phyloP scores from a whole-genome alignment of 306 rosid species.

The Lablab purpureus region DNA sequence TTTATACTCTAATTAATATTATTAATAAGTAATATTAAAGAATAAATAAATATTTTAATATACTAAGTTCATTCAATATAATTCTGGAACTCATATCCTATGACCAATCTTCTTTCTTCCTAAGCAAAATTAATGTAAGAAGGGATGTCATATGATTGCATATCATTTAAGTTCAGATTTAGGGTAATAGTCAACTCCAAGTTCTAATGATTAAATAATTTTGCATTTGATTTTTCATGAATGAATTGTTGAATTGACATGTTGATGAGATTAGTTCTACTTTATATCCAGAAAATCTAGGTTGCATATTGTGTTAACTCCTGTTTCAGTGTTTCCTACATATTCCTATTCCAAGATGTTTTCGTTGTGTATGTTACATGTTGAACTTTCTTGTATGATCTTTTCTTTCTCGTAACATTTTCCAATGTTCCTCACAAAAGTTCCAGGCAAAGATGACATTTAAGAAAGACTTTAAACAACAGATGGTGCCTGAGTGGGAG shows the following conservation, averaged over 20 bases:
- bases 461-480: slow-evolving; percentile 62
- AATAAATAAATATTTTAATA: no score
- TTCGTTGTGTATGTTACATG: neutral
- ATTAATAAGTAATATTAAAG: no score
- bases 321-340: neutral
- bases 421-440: slow-evolving; percentile 27
- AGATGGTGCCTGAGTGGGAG: slow-evolving; percentile 78
- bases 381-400: neutral
- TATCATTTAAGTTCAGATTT: neutral
- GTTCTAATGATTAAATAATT: slow-evolving; percentile 1
- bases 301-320: slow-evolving; percentile 4
- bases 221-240: slow-evolving; percentile 28
- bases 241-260: neutral
- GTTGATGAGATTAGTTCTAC: neutral
- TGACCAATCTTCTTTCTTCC: neutral
- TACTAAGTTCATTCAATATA: no score
- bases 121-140: neutral
- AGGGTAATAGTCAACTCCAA: neutral
- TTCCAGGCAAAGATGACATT: slow-evolving; percentile 59
- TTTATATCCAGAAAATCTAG: neutral
- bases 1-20: no score
- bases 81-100: neutral
- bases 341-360: neutral
- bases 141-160: slow-evolving; percentile 2
- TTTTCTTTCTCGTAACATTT: neutral